Evolutionary conservation across 1,284 basidiomycete genomes (phyloP), one percentile per base, ranked within the genome.

Genomic region (Golubevia pallescens): DNA sequence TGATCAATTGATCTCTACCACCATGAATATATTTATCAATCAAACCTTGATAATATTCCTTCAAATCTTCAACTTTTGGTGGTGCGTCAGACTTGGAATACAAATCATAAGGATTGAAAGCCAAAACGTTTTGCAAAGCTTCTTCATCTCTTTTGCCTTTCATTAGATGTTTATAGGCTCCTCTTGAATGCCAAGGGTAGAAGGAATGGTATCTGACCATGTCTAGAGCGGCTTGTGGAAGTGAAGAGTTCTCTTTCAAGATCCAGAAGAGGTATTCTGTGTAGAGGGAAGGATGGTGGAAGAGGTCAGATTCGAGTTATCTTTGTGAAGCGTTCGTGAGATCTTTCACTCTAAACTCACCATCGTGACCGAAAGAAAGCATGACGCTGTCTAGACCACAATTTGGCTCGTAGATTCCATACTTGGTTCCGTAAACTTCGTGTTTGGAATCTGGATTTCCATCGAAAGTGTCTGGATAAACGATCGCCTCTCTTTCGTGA

Each of bases 131-230:
- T 2, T 62, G 51, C 2, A 76, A 53, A 1, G 71, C 72, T 0
- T 65, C 55, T 20, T 76, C 66, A 57, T 74, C 74, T 54, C 70
- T 63, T 0, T 59, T 48, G n/a, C 34, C 57, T 52, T 69, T 71
- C 75, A 90, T 91, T 59, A 95, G 89, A 82, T 94, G 91, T 32
- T 86, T 82, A 87, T 95, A 95, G 0, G 93, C 93, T 53, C 51
- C 51, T 53, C 19, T 19, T 53, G 16, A n/a, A n/a, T n/a, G n/a
- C n/a, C n/a, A n/a, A n/a, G n/a, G 93, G 87, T 95, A 95, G 88
- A 95, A 95, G 75, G 92, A 93, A 87, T 96, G 94, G 86, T 93
- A 95, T 24, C 94, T 90, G 80, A 96, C 93, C 94, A 96, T 96
- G 24, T 92, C 91, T 48, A 96, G 88, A 0, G 89, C 94, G 77